Base-by-base conservation (phyloP, 2,329 filamentous ascomycete species). In the Neophaeococcomyces aloes region DNA sequence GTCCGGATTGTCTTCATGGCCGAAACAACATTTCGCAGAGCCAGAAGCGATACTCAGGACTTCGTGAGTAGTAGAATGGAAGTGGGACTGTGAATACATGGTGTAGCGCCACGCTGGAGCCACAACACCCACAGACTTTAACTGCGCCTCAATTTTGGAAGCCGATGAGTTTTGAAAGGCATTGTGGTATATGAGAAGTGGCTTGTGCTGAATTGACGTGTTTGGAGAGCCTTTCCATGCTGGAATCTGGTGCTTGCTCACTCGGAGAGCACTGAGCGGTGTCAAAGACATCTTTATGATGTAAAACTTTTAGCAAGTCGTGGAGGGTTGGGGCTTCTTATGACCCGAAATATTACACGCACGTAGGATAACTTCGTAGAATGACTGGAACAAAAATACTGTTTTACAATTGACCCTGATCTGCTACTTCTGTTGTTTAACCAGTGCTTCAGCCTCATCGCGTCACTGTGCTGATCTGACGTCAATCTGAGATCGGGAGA, bases 21-120 rank as follows among this genome's bases (percentile, higher is more conserved):
- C 79, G 49, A 85, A 83, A 48, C 78, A 81, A 1, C 85, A 64
- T 29, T 62, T 67, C 0, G 81, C 80, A 18, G 63, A 67, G 0
- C 81, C 79, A 2, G 61, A 61, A 32, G 70, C 68, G 37, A 84
- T 69, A 51, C 69, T 74, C 2, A 86, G 69, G 2, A 83, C 72
- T 61, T 84, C 79, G 57, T 84, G 79, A 0, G 75, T 71, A 0
- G 72, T 83, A 53, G 68, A 76, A 62, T 85, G 80, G 59, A 80
- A 85, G 61, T 84, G 80, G 1, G 72, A 76, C 4, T 70, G 72
- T 29, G 58, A 60, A 59, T 80, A 84, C 79, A 84, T 84, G 13
- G 76, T 77, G 60, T 78, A 83, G 19, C 75, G 69, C 80, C 79
- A 83, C 56, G 80, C 75, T 0, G 81, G 78, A 1, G 55, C 56